Evolutionary conservation across 148 eudicot species (phyloP), one percentile per base, ranked within the genome.

Genomic region (Vaccinium darrowii): DNA sequence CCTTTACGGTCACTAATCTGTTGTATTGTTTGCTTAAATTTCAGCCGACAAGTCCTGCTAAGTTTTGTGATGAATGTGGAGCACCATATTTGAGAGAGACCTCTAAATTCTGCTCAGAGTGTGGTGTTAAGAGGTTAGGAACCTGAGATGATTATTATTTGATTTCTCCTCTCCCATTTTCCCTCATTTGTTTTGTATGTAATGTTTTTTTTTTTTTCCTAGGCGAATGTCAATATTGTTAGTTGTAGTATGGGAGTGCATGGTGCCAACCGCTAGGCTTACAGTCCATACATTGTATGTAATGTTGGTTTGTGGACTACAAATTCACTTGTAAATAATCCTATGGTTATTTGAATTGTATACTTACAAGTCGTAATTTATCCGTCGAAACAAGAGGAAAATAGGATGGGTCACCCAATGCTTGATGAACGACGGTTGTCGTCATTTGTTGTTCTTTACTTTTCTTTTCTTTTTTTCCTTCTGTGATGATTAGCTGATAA

Each of bases 61-160:
- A 97, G 91, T 97, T 88, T 86, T 97, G 99, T 73, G 99, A 97
- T 88, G 98, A 97, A 91, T 95, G 99, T 87, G 99, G 99, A 4
- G 85, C 94, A 60, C 98, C 96, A 8, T 97, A 91, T 83, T 79
- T 95, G 82, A 93, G 99, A 83, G 95, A 96, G 54, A 91, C 95
- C 54, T 95, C 99, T 43, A 97, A 97, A 86, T 97, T 92, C 86
- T 97, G 99, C 90, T 94, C 98, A 51, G 93, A 94, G 87, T 97
- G 99, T 81, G 99, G 99, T 82, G 91, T 91, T 4, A 95, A 94
- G 90, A 93, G 98, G 88, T 88, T 93, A 81, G 96, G 98, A 80
- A 95, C 87, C 27, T 93, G 93, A 93, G 25, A 33, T 27, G 8
- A 15, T 11, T 23, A 76, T 43, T 50, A 76, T 43, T 27, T 73